Base-by-base conservation (phyloP, 352 stramenopile genomes). In the Globisporangium paddicum region DNA sequence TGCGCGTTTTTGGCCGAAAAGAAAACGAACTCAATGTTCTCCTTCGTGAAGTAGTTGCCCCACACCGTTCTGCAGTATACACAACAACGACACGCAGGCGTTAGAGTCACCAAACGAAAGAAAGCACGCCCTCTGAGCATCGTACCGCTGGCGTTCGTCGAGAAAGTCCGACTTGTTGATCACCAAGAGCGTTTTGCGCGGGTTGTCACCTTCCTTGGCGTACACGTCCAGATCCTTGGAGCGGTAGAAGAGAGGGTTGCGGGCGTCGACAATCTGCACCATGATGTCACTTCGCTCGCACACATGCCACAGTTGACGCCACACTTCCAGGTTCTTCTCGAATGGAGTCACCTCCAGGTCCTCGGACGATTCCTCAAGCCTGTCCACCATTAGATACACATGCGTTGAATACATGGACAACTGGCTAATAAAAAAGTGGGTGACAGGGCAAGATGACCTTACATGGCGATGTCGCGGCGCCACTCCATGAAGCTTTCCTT, bases 131-230 rank as follows among this genome's bases (percentile, higher is more conserved):
- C 7, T 11, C 32, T 37, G 13, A 37, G 32, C 32, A 11, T 37
- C n/a, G n/a, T 63, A 94, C 77, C 97, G 79, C 75, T 99, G 95
- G 26, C 71, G 62, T 37, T 90, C 79, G 14, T 94, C 89, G 13
- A 99, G 78, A 63, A 98, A 99, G 71, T 99, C 98, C 35, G 96
- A 96, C 80, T 99, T 99, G 81, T 99, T 99, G 11, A 99, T 82
- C 23, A 99, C 67, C 19, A 99, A 69, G 25, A 99, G 67, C 48
- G 96, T 97, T 5, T 89, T 86, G 62, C 97, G 98, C 23, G 63
- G 61, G 5, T 72, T 82, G 26, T 91, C 77, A 16, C 98, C 75
- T 68, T 99, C 96, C 49, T 95, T 87, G 3, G 94, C 95, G 71
- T 99, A 99, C 19, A 71, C 75, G 48, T 98, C 86, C 18, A 99